phyloP scores from a whole-genome alignment of 73 alveolate species.

The Durusdinium trenchii region DNA sequence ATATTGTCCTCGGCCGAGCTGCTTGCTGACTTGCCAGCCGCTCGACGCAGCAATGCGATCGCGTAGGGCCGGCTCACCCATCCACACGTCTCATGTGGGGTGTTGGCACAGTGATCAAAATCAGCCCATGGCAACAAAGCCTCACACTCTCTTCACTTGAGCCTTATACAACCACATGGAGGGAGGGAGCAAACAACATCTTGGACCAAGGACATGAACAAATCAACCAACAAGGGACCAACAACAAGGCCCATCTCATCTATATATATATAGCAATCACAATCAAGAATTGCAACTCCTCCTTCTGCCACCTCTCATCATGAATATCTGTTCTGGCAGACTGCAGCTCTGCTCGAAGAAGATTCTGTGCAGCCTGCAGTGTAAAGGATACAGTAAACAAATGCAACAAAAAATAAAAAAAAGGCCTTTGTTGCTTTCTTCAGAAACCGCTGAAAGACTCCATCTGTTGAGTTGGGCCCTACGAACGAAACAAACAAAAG shows the following conservation, averaged over 20 bases:
- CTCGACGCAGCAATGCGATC: conserved; percentile 94
- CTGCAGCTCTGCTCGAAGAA: conserved; percentile 54
- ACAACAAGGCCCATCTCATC: conserved; percentile 88
- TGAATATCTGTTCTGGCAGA: conserved; percentile 29
- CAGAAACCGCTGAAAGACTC: not conserved
- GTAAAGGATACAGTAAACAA: not conserved
- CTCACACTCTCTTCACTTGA: not conserved
- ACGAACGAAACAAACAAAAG: not conserved
- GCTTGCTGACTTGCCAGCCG: conserved; percentile 93
- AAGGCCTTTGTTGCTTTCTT: no score
- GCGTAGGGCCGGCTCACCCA: conserved; percentile 89
- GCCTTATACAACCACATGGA: no score
- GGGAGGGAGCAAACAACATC: no score
- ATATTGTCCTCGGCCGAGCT: conserved; percentile 91
- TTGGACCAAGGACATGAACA: no score
- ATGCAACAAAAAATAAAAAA: no score
- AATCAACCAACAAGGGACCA: no score
- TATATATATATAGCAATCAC: not conserved
- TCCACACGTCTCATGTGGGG: not conserved
- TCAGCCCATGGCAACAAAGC: not conserved
- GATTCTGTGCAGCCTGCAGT: conserved; percentile 27
- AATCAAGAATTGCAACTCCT: not conserved
- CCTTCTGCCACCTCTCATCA: conserved; percentile 38
- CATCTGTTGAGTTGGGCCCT: not conserved
- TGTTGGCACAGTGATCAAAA: not conserved